Percentiles rank a stretch among this genome's conserved stretches.
Conservation (phyloP, 371 early-diverging fungal species). For the Furculomyces boomerangus region DNA sequence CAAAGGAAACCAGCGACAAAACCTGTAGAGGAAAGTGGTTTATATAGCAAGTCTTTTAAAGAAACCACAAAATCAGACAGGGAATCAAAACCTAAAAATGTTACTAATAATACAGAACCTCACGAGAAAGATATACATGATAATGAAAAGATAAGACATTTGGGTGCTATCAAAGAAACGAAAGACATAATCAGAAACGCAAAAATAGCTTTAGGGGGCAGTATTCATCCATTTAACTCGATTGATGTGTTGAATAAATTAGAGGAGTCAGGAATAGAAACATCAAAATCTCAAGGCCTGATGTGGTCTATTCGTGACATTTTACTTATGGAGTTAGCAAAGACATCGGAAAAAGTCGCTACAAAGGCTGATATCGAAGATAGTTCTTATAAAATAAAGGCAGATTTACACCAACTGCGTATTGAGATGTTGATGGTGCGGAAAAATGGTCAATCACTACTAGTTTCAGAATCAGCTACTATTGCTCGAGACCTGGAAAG, state of each 20-base stretch:
- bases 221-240: constrained; percentile 1
- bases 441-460: constrained; percentile 60
- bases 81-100: not conserved
- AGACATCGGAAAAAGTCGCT: constrained; percentile 23
- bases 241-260: not conserved
- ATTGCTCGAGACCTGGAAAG: constrained; percentile 67
- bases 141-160: not conserved
- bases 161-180: not conserved
- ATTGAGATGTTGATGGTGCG: constrained; percentile 73
- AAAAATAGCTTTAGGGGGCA: not conserved
- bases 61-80: not conserved
- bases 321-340: constrained; percentile 18
- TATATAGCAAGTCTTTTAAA: not conserved
- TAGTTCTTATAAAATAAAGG: constrained; percentile 54
- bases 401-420: constrained; percentile 60
- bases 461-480: constrained; percentile 49
- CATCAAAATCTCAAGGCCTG: not conserved
- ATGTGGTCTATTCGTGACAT: not conserved
- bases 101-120: not conserved
- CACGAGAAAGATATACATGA: not conserved
- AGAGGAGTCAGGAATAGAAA: not conserved
- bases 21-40: not conserved
- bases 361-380: constrained; percentile 36
- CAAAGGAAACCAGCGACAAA: not conserved
- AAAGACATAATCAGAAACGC: not conserved